Base-by-base conservation (phyloP, 495 filamentous ascomycete species). In the Hypoxylon intermedium region DNA sequence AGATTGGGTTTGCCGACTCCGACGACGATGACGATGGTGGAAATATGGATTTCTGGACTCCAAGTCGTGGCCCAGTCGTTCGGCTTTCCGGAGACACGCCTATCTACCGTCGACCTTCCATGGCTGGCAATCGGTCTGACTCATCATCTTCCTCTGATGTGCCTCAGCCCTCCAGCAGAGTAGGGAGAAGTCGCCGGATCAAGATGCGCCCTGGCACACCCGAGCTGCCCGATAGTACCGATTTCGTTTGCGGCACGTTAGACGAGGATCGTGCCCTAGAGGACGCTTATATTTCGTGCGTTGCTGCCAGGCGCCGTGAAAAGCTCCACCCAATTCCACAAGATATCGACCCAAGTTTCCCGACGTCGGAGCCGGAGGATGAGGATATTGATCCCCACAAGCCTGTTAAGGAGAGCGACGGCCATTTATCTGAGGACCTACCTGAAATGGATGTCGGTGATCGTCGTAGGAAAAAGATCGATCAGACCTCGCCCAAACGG, bases 271-370 rank as follows among this genome's bases (percentile, higher is more conserved):
- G 91, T 45, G 89, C 91, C n/a, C 74, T 98, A 33, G 94, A 98
- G 70, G 89, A 90, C 56, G 93, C 90, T 2, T 98, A 97, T 71
- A 84, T 96, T 42, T 90, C 90, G 9, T 90, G 88, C 60, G 79
- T 94, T 52, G 90, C 94, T 65, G 85, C 90, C 44, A 85, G 90
- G 31, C 89, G 88, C 54, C 86, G 87, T 36, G 86, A 86, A 49
- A 96, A 91, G 74, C 89, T 90, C 54, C 83, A 86, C 52, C 65
- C 79, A 21, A 89, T 91, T 20, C 92, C 94, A 36, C 94, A 98
- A 63, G 95, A 98, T 63, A 97, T 98, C 57, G 94, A 98, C 68
- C 94, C 94, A 7, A 96, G 91, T 70, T 98, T 98, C 69, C 94
- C 94, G 0, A 91, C 91, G 6, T 96, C 92, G 1, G 94, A 97